Evolutionary conservation across 345 rosid genomes (phyloP).

Genomic region (Citrus sinensis): DNA sequence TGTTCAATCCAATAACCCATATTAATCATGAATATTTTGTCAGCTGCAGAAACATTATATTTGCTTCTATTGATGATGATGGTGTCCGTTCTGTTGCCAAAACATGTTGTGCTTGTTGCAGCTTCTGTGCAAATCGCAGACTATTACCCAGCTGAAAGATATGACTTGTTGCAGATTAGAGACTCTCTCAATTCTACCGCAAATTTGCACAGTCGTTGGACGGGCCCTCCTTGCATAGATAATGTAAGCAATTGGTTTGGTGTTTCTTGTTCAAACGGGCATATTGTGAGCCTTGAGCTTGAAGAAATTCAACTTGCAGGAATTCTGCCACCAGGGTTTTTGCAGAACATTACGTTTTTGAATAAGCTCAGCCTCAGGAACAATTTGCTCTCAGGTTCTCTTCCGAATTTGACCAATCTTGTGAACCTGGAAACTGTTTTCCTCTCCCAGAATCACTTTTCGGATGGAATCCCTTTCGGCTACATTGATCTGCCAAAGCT

Average conservation of each 20-base stretch:
- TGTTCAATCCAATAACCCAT: neutral
- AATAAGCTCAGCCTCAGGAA: conserved; percentile 37
- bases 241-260: conserved; percentile 45
- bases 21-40: conserved; percentile 14
- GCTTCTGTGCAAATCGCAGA: neutral
- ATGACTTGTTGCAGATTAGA: conserved; percentile 39
- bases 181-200: conserved; percentile 28
- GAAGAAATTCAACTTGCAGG: conserved; percentile 41
- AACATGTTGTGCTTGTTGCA: neutral
- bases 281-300: conserved; percentile 41
- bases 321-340: conserved; percentile 38
- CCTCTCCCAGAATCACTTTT: conserved; percentile 41
- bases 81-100: neutral
- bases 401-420: conserved; percentile 39
- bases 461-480: conserved; percentile 32
- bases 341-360: conserved; percentile 37
- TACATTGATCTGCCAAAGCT: conserved; percentile 32
- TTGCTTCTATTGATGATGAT: neutral
- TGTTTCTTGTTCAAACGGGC: conserved; percentile 37
- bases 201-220: conserved; percentile 38
- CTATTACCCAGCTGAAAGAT: conserved; percentile 31
- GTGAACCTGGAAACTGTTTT: conserved; percentile 23
- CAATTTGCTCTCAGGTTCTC: conserved; percentile 37
- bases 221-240: conserved; percentile 48
- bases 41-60: neutral